Percentiles rank a stretch among this genome's conserved stretches.
These are phyloP conservation scores for Penicillium atrosanguineum DNA, from an alignment of 495 filamentous ascomycete species.

Conservation along the genomic window DNA sequence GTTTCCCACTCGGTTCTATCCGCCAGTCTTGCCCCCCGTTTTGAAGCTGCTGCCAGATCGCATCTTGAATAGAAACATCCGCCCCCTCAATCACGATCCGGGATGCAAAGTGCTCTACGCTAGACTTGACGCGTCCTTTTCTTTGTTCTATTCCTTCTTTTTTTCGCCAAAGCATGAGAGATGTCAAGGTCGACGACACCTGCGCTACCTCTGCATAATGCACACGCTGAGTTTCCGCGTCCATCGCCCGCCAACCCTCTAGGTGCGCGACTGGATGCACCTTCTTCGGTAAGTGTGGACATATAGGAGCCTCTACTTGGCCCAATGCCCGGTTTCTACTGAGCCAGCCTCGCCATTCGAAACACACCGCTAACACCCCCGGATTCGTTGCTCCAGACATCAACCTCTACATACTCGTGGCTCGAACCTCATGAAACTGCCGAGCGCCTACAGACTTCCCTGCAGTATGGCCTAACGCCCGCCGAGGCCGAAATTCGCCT, in stretches of 20 bases:
- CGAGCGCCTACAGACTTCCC: constrained; percentile 74
- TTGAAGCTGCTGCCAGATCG: constrained; percentile 34
- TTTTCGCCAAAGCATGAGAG: constrained; percentile 44
- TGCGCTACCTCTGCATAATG: constrained; percentile 55
- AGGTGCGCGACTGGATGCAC: constrained; percentile 29
- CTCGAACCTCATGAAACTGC: constrained; percentile 77
- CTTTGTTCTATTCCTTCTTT: constrained; percentile 12
- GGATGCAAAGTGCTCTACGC: constrained; percentile 31
- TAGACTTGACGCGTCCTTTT: constrained; percentile 15
- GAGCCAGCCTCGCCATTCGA: not conserved
- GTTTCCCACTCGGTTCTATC: constrained; percentile 7
- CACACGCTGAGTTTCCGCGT: constrained; percentile 32
- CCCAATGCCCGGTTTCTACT: not conserved
- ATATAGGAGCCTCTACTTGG: not conserved
- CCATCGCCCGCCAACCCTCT: constrained; percentile 37
- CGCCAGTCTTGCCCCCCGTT: constrained; percentile 17
- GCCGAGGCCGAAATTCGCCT: constrained; percentile 77
- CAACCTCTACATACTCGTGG: constrained; percentile 59
- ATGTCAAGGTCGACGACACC: constrained; percentile 62
- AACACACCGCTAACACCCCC: constrained; percentile 7
- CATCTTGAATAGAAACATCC: constrained; percentile 25
- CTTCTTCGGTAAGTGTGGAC: constrained; percentile 31
- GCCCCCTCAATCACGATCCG: constrained; percentile 9
- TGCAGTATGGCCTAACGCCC: constrained; percentile 74
- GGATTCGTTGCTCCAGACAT: constrained; percentile 36